Evolutionary conservation across 2,329 filamentous ascomycete species (phyloP).

Genomic region (Hypoxylon sp.): DNA sequence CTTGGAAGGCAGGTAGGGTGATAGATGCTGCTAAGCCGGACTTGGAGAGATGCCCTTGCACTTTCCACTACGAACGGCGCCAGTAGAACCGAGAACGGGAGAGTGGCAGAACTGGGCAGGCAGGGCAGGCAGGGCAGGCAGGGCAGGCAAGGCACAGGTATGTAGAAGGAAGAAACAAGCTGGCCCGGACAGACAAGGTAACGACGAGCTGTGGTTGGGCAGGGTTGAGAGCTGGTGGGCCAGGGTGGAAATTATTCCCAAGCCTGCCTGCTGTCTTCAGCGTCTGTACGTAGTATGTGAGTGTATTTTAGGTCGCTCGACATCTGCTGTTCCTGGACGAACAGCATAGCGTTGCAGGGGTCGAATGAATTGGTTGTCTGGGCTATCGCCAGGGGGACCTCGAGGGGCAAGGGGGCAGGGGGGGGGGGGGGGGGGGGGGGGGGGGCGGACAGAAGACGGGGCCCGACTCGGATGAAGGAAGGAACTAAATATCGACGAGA

Average conservation of each 20-base stretch:
- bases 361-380: slow-evolving; percentile 28
- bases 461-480: no score
- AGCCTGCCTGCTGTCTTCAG: no score
- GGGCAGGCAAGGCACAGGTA: slow-evolving; percentile 13
- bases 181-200: no score
- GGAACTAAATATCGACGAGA: slow-evolving; percentile 5
- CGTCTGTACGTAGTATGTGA: no score
- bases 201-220: slow-evolving; percentile 25
- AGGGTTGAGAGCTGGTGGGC: slow-evolving; percentile 25
- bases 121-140: slow-evolving; percentile 13
- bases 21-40: slow-evolving; percentile 24
- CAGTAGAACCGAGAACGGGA: slow-evolving; percentile 5
- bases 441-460: no score
- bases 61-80: no score
- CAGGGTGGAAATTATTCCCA: slow-evolving; percentile 32
- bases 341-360: slow-evolving; percentile 30
- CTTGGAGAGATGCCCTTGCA: slow-evolving; percentile 31
- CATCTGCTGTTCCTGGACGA: slow-evolving; percentile 30
- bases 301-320: slow-evolving; percentile 28
- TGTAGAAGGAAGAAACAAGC: slow-evolving; percentile 12
- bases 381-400: slow-evolving; percentile 24
- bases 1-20: neutral
- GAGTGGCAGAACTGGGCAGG: slow-evolving; percentile 3
- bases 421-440: neutral
- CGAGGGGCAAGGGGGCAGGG: slow-evolving; percentile 14